Base-by-base conservation (phyloP, 441 rosid genomes). In the Raphanus hybrid region DNA sequence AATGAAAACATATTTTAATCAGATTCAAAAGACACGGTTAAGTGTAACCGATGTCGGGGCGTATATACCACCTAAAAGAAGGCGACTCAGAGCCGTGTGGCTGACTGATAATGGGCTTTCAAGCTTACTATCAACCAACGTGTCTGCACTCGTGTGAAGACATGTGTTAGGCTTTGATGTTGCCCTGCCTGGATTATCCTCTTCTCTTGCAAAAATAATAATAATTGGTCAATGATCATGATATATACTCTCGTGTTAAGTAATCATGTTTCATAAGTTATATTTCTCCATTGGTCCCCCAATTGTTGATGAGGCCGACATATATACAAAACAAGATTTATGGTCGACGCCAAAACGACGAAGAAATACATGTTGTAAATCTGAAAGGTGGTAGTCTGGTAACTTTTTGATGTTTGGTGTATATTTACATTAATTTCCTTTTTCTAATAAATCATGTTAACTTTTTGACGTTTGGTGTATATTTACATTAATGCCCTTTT, bases 251-350 rank as follows among this genome's bases (percentile, higher is more conserved):
- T 78, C 48, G 4, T 16, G 64, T 35, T 52, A 59, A 66, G 64
- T 78, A 71, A 67, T 59, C 63, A 78, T 48, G 73, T 43, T 59
- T 59, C 73, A 29, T n/a, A 60, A 60, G 78, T 67, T 62, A 39
- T 9, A 62, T 62, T 55, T 61, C 74, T 39, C 70, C 41, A 67
- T 43, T 43, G 50, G 50, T 43, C n/a, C 77, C 34, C 26, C 10
- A 61, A 12, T 4, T 18, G 77, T 62, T 62, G 62, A 65, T 55
- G 70, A 59, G 34, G 8, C 73, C 73, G 77, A 71, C 77, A 71
- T 43, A 43, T 11, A 48, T 48, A 48, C 16, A 12, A 34, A 12
- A 64, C 54, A 10, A 57, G 34, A 63, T 43, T 18, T 55, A 29
- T 39, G 18, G 16, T 34, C 55, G 58, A 67, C 70, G 70, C 9